Evolutionary conservation across 495 filamentous ascomycete species (phyloP).

Genomic region (Penicillium flavigenum): DNA sequence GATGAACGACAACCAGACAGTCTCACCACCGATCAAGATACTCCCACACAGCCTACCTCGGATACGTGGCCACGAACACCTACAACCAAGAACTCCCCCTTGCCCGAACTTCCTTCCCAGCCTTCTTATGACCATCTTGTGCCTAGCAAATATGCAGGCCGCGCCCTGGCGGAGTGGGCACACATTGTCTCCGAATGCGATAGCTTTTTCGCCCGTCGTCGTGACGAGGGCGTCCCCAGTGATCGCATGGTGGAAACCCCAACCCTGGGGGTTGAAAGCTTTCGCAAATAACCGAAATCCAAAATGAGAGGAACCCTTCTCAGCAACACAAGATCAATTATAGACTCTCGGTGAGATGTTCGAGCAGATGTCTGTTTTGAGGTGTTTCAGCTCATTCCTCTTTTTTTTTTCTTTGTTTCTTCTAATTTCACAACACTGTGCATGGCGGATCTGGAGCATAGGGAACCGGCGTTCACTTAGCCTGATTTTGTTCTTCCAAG

Average conservation of each 20-base stretch:
- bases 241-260: conserved; percentile 84
- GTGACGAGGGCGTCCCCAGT: conserved; percentile 76
- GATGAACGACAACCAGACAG: conserved; percentile 16
- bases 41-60: conserved; percentile 10
- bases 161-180: conserved; percentile 90
- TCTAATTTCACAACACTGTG: conserved; percentile 21
- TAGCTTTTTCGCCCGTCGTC: conserved; percentile 84
- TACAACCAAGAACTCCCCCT: conserved; percentile 25
- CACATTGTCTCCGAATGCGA: conserved; percentile 84
- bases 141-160: conserved; percentile 72
- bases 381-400: conserved; percentile 11
- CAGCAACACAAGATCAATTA: conserved; percentile 10
- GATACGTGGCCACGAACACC: conserved; percentile 13
- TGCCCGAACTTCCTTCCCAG: conserved; percentile 23
- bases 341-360: conserved; percentile 18
- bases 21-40: conserved; percentile 2
- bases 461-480: conserved; percentile 25
- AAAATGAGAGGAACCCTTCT: background rate
- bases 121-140: conserved; percentile 32
- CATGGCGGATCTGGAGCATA: conserved; percentile 32
- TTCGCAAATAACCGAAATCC: conserved; percentile 52
- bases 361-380: conserved; percentile 8
- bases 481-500: conserved; percentile 11
- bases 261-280: conserved; percentile 78
- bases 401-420: conserved; percentile 12